These are phyloP conservation scores for Erodium moschatum DNA, from an alignment of 441 rosid species.

Conservation along the genomic window DNA sequence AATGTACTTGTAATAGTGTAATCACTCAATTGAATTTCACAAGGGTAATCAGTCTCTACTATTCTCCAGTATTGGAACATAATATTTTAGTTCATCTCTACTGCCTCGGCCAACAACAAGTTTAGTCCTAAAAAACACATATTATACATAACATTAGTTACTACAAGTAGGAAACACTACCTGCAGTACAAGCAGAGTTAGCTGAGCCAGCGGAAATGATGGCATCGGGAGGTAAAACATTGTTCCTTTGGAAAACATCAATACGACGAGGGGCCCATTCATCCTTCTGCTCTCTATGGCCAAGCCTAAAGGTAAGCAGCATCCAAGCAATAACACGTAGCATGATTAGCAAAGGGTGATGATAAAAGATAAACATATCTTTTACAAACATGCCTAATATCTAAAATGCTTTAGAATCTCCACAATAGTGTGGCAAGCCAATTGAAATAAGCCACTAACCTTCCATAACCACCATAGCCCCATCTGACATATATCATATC, in stretches of 20 bases:
- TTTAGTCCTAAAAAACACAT: neutral
- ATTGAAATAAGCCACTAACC: constrained; percentile 38
- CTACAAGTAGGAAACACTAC: constrained; percentile 26
- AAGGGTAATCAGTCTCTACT: neutral
- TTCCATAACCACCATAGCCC: constrained; percentile 99
- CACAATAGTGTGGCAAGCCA: constrained; percentile 5
- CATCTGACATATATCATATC: constrained; percentile 40
- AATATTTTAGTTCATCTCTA: neutral
- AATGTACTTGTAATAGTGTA: neutral
- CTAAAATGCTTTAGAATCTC: constrained; percentile 7
- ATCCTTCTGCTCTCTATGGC: constrained; percentile 97
- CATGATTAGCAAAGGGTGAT: neutral
- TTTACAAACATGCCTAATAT: constrained; percentile 5
- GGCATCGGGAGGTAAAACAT: constrained; percentile 70
- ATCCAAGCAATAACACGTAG: constrained; percentile 17
- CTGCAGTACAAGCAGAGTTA: constrained; percentile 91
- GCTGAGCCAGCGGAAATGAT: constrained; percentile 76
- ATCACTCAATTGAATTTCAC: neutral
- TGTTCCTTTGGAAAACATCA: constrained; percentile 63
- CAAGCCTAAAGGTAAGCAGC: constrained; percentile 52
- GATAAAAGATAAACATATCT: neutral
- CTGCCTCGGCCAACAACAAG: neutral
- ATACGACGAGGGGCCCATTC: constrained; percentile 94
- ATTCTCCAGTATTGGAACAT: neutral
- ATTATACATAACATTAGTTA: neutral